Base-by-base conservation (phyloP, 768 basidiomycete genomes). In the Boletellus ananas region DNA sequence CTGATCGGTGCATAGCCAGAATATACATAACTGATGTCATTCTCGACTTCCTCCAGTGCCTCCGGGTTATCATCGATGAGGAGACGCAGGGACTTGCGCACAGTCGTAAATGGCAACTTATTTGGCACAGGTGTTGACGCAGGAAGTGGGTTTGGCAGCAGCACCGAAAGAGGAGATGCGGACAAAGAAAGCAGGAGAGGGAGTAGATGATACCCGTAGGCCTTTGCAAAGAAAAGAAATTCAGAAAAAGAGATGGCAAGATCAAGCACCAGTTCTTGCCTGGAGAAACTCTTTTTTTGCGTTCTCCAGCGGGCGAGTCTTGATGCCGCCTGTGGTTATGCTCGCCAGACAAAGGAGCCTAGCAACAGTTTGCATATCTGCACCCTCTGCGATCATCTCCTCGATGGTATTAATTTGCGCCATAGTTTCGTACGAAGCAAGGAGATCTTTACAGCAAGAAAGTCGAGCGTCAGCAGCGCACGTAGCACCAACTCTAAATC, bases 1-100 rank as follows among this genome's bases (percentile, higher is more conserved):
- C 87, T 90, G 57, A 98, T 82, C 13, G 96, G 96, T 1, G 96
- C 95, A 67, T 93, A 98, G 17, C 95, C 96, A 1, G 94, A 96
- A 71, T 96, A 99, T 33, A 92, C 90, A 65, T 90, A 98, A 53
- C 90, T 86, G 67, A 97, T 90, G 67, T 99, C 96, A 63, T 91
- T 91, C 63, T 96, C 93, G 31, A 87, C 77, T 61, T 89, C 87
- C 53, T 87, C 88, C 25, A 85, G 68, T 9, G 81, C 81, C 58
- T 90, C 88, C 41, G 79, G 77, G 52, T 73, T 83, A 52, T 94
- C 91, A 57, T 98, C 95, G 61, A 96, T 91, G 14, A 98, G 76
- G n/a, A 98, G 79, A 25, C 93, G 84, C 7, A 98, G 77, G 0
- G 85, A 81, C 68, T 94, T 95, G 42, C 94, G 82, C 21, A 94